Base-by-base conservation (phyloP, 2,329 filamentous ascomycete species). In the Xylaria sp. region DNA sequence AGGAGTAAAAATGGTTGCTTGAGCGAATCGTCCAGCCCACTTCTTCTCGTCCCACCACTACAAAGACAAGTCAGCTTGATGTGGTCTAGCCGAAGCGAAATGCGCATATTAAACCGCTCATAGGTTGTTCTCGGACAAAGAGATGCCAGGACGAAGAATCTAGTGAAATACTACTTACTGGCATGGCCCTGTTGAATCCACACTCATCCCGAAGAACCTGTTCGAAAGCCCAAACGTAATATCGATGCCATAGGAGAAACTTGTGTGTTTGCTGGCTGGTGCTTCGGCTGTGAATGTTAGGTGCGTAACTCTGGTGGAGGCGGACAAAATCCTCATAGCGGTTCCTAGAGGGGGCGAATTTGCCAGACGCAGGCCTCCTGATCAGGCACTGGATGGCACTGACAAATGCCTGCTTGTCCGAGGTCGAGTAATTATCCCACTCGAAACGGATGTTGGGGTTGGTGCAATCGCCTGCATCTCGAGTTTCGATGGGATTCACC, bases 1-100 rank as follows among this genome's bases (percentile, higher is more conserved):
- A 37, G 41, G 17, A 13, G 70, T 72, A 68, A 74, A 75, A 29
- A 74, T 62, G 11, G 69, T 69, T 2, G 71, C 64, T 56, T 69
- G 62, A 46, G 64, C 49, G 54, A 75, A 75, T 41, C 60, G 66
- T 21, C 73, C 73, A 37, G 73, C 70, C 67, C 73, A 74, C 56
- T 70, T 70, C 67, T 72, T 74, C 72, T 75, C 73, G 47, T 75
- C 72, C 73, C 73, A 75, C 72, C 72, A 75, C 56, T 65, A 40
- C 51, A 1, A 44, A 52, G 11, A 51, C 4, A 1, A 35, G 47
- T 59, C 17, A 62, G 54, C 33, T 11, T 9, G 25, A 3, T 11
- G 10, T 52, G 38, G n/a, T 5, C 13, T 10, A 19, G 23, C n/a
- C n/a, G n/a, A n/a, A n/a, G n/a, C n/a, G n/a, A n/a, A n/a, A n/a